Evolutionary conservation across 2,329 filamentous ascomycete genomes (phyloP), one percentile per base, ranked within the genome.

Genomic region (Dryadomyces quercivorus): DNA sequence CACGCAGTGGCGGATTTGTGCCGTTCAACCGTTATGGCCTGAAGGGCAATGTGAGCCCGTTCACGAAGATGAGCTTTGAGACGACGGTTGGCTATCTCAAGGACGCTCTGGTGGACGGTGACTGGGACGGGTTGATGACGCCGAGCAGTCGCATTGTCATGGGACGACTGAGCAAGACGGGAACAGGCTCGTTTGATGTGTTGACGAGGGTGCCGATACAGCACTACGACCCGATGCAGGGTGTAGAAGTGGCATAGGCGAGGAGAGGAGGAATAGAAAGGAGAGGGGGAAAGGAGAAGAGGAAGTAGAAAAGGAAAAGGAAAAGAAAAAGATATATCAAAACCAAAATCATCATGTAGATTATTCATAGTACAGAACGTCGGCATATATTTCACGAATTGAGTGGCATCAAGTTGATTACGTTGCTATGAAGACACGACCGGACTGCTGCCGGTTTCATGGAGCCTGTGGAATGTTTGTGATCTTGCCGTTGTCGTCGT

Each of bases 31-130:
- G 93, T 50, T 94, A 88, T 65, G 93, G 92, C 1, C 75, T 98
- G 57, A 84, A 82, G 65, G 84, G 87, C 60, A 91, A 88, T 64
- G 85, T 92, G 31, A 91, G 85, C 61, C 90, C 93, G 0, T 92
- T 98, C 62, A 92, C 93, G 71, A 97, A 97, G 78, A 97, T 97
- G 92, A 95, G 88, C 68, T 98, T 97, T 72, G 93, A 98, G 78
- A 98, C 93, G 4, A 98, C 93, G 2, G 80, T 97, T 43, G 85
- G 86, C 1, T 96, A 96, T 75, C 76, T 98, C 64, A 91, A 87
- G 68, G 93, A 97, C 65, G 91, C 93, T 1, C 85, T 96, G 26
- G 74, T 94, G 56, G 89, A 95, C 64, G 84, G 88, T 51, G 93
- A 97, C 68, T 88, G 82, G 77, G 93, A 98, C 68, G 86, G 93